Percentiles rank a stretch among this genome's conserved stretches.
phyloP scores from a whole-genome alignment of 345 rosid species.

The Eucalyptus regnans region DNA sequence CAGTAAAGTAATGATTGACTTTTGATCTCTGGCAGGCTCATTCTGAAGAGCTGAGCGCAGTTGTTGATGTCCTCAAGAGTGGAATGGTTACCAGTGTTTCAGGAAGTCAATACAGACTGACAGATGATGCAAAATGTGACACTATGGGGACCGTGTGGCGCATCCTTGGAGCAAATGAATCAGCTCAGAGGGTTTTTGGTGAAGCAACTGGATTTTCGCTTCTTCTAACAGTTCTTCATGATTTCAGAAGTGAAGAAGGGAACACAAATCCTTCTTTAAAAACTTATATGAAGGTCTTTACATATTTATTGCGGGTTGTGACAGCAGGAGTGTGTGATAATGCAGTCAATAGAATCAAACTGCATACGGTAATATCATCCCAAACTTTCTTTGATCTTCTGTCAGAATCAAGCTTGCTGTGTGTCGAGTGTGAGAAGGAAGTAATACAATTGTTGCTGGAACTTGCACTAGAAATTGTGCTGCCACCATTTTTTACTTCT shows the following conservation, averaged over 20 bases:
- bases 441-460: conserved; percentile 85
- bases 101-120: conserved; percentile 89
- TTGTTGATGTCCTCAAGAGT: conserved; percentile 92
- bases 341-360: conserved; percentile 72
- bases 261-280: conserved; percentile 37
- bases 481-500: conserved; percentile 76
- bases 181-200: conserved; percentile 88
- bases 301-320: conserved; percentile 76
- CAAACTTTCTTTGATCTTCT: conserved; percentile 91
- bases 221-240: conserved; percentile 81
- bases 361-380: conserved; percentile 71
- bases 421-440: conserved; percentile 91
- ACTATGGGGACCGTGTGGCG: conserved; percentile 98
- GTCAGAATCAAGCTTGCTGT: conserved; percentile 87
- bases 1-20: neutral
- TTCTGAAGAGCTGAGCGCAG: conserved; percentile 81
- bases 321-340: conserved; percentile 81
- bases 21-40: conserved; percentile 46
- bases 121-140: conserved; percentile 90
- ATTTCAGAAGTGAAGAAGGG: conserved; percentile 70
- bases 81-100: conserved; percentile 88
- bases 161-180: conserved; percentile 68
- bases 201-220: conserved; percentile 98
- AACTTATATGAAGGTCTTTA: conserved; percentile 60
- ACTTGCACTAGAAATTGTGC: conserved; percentile 90